phyloP scores from a whole-genome alignment of 2,329 filamentous ascomycete species.

The Fusarium siculi region DNA sequence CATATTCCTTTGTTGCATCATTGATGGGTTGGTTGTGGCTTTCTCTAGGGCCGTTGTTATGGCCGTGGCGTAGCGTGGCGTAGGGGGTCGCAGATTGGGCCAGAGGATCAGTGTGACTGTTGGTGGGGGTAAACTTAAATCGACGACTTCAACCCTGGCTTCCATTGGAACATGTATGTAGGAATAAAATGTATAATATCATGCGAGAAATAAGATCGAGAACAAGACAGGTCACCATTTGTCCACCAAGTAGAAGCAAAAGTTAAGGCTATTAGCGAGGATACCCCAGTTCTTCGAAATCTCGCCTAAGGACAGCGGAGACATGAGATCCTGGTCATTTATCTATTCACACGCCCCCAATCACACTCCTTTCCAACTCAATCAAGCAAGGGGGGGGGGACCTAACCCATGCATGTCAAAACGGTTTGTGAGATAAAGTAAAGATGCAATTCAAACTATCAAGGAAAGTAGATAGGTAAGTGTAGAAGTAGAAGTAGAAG shows the following conservation, averaged over 20 bases:
- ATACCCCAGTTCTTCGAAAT: conserved; percentile 24
- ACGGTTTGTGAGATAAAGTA: conserved; percentile 5
- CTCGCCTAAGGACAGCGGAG: conserved; percentile 5
- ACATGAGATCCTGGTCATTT: conserved; percentile 26
- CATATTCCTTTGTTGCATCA: conserved; percentile 9
- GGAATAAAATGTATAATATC: conserved; percentile 4
- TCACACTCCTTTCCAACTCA: conserved; percentile 22
- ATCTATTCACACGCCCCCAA: conserved; percentile 21
- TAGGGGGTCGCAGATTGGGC: conserved; percentile 44
- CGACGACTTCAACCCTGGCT: conserved; percentile 29
- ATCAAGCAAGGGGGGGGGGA: conserved; percentile 18
- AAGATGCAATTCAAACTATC: conserved; percentile 27
- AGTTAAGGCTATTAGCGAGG: neutral
- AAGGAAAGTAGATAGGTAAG: conserved; percentile 19
- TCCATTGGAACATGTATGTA: neutral
- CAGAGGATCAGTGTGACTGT: conserved; percentile 30
- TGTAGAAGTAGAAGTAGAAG: conserved; percentile 23
- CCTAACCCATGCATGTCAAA: conserved; percentile 7
- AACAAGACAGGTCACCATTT: neutral
- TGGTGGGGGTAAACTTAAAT: conserved; percentile 30
- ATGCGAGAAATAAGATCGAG: conserved; percentile 1
- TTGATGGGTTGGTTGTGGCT: conserved; percentile 28
- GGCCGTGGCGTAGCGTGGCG: conserved; percentile 33
- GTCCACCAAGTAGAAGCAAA: conserved; percentile 10
- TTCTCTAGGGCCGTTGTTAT: conserved; percentile 26